Base-by-base conservation (phyloP, 257 asterid species). In the Craterostigma plantagineum region DNA sequence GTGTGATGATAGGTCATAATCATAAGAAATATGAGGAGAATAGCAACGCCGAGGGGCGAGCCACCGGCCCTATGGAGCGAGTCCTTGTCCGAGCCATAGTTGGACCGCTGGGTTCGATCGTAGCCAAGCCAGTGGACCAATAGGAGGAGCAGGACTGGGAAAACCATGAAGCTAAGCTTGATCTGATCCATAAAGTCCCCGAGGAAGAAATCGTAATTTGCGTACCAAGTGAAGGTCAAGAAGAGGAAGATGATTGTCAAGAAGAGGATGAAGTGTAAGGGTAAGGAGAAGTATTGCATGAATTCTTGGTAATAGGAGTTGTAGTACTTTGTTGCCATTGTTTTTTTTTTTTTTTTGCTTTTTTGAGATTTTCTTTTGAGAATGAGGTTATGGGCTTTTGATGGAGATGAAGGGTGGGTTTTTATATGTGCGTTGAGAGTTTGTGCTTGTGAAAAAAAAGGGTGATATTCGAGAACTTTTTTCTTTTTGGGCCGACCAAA, bases 11-110 rank as follows among this genome's bases (percentile, higher is more conserved):
- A 55, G 49, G 58, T 58, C 82, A 76, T 56, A 63, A 76, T 52
- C 13, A 76, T 50, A 14, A 76, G 66, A 48, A 72, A 50, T 36
- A 72, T 11, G 30, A 72, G 68, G 50, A 76, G 43, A 45, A 62
- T 35, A 3, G 58, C 82, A 45, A 76, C 79, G 4, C 90, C 82
- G 8, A 63, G 44, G 0, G 90, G 72, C 8, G 82, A 76, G 35
- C 79, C 82, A 30, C 82, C 90, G 6, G 63, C 63, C 35, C 72
- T 48, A 13, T 72, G 72, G 4, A 67, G 14, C 1, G 82, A 54
- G 7, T 69, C 80, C 54, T 49, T 63, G 61, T 73, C 75, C 0
- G 77, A 70, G 12, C 67, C 38, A 4, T 63, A 64, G 14, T 54
- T 8, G 57, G 16, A 46, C 17, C 60, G 67, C 3, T 77, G 75